Conservation (phyloP, 176 grass and related monocot genomes). For the Musa acuminata region DNA sequence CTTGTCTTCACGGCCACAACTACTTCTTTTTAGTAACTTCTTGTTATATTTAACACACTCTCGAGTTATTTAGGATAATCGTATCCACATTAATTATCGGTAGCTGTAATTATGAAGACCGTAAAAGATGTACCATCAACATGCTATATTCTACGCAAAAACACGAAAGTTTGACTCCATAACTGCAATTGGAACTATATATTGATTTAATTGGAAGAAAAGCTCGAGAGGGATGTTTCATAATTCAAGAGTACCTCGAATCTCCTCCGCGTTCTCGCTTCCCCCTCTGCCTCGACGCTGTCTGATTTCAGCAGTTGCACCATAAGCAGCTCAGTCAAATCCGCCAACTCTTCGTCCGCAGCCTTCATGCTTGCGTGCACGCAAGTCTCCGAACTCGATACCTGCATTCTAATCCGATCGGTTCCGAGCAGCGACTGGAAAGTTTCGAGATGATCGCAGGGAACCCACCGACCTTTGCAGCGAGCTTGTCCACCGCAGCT, state of each 20-base stretch:
- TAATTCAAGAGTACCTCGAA: constrained; percentile 41
- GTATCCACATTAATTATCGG: no score
- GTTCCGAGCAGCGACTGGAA: neutral
- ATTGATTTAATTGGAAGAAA: no score
- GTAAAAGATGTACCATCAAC: constrained; percentile 3
- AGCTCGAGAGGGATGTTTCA: no score
- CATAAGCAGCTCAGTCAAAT: constrained; percentile 74
- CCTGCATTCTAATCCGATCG: constrained; percentile 9
- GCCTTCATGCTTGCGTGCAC: constrained; percentile 20
- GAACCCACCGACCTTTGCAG: constrained; percentile 20
- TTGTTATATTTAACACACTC: no score
- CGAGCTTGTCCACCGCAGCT: constrained; percentile 27
- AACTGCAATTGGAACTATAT: no score
- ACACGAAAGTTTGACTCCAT: no score
- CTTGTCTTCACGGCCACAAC: no score
- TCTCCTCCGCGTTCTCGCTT: constrained; percentile 68
- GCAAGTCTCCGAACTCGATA: constrained; percentile 19
- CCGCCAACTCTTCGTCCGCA: constrained; percentile 18
- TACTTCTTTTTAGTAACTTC: no score
- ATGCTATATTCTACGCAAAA: no score
- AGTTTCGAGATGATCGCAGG: neutral
- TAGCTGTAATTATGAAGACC: no score
- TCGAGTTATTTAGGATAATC: no score
- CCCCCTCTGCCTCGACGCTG: constrained; percentile 70
- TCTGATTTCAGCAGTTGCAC: constrained; percentile 71